A percentile compares a stretch with the other conserved stretches of the same genome.
Evolutionary conservation across 2,329 filamentous ascomycete species (phyloP).

Genomic region (Diaporthe destruens): DNA sequence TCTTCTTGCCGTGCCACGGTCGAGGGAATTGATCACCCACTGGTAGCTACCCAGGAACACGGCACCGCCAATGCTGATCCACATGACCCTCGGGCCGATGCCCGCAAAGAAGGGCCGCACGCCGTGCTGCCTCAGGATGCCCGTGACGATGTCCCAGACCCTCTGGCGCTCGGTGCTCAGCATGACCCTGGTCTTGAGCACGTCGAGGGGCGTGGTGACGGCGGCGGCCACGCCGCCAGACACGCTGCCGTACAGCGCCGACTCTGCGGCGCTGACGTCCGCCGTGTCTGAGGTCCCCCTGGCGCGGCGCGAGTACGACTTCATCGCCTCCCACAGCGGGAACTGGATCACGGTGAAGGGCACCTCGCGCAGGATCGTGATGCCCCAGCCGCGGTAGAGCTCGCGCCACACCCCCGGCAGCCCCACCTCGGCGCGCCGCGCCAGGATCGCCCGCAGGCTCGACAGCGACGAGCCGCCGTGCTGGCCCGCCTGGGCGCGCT

Average conservation of each 20-base stretch:
- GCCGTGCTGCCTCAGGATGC: slow-evolving; percentile 75
- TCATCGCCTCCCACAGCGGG: slow-evolving; percentile 95
- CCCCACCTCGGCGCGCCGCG: slow-evolving; percentile 58
- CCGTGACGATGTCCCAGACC: slow-evolving; percentile 69
- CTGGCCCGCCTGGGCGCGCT: slow-evolving; percentile 90
- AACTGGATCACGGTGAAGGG: slow-evolving; percentile 98
- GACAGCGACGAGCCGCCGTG: slow-evolving; percentile 77
- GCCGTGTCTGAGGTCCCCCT: slow-evolving; percentile 44
- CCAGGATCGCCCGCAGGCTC: slow-evolving; percentile 78
- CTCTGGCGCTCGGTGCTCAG: slow-evolving; percentile 77
- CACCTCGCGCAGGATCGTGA: slow-evolving; percentile 95
- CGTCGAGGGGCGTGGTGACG: slow-evolving; percentile 92
- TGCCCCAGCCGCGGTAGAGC: slow-evolving; percentile 90
- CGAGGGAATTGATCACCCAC: slow-evolving; percentile 83
- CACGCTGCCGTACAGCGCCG: slow-evolving; percentile 85
- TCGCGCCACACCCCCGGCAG: slow-evolving; percentile 78
- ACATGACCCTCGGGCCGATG: slow-evolving; percentile 85
- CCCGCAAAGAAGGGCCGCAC: slow-evolving; percentile 79
- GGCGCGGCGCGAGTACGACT: slow-evolving; percentile 72
- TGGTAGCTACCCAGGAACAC: slow-evolving; percentile 96
- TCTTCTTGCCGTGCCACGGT: slow-evolving; percentile 49
- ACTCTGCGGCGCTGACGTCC: slow-evolving; percentile 79
- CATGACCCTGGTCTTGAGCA: slow-evolving; percentile 98
- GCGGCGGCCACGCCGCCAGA: slow-evolving; percentile 89
- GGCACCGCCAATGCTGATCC: slow-evolving; percentile 95